These are phyloP conservation scores for Wilcoxina mikolae DNA, from an alignment of 495 filamentous ascomycete species.

Conservation along the genomic window DNA sequence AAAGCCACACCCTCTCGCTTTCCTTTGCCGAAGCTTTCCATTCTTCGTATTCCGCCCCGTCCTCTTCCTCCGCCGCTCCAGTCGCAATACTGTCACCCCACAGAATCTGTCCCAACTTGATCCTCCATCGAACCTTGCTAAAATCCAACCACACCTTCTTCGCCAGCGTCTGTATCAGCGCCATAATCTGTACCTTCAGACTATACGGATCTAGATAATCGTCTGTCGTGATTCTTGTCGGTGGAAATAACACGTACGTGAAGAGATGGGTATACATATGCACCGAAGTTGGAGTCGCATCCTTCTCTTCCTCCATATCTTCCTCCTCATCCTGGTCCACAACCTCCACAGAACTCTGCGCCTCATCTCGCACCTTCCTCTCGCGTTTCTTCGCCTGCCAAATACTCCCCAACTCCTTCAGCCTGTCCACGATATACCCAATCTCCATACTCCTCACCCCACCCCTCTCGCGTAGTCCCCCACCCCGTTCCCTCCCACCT, in stretches of 20 bases:
- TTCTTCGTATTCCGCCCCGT: conserved; percentile 32
- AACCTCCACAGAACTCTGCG: not conserved
- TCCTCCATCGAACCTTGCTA: conserved; percentile 62
- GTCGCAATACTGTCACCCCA: conserved; percentile 40
- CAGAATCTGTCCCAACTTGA: conserved; percentile 63
- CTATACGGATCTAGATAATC: conserved; percentile 40
- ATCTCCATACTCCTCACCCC: conserved; percentile 26
- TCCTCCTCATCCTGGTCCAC: not conserved
- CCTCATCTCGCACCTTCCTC: not conserved
- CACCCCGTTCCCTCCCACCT: conserved; percentile 18
- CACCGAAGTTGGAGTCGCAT: conserved; percentile 29
- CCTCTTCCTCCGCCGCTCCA: conserved; percentile 32
- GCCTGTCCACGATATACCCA: conserved; percentile 25
- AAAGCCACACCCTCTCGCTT: conserved; percentile 55
- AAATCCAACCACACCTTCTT: conserved; percentile 63
- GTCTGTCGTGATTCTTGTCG: conserved; percentile 41
- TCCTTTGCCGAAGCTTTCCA: conserved; percentile 32
- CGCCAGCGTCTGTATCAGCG: conserved; percentile 42
- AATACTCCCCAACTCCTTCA: conserved; percentile 26
- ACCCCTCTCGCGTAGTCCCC: conserved; percentile 8
- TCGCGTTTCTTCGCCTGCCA: conserved; percentile 14
- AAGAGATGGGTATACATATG: conserved; percentile 48
- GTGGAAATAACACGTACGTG: conserved; percentile 42
- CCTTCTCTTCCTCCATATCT: conserved; percentile 15
- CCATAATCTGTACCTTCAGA: conserved; percentile 43